These are phyloP conservation scores for Monascus purpureus DNA, from an alignment of 495 filamentous ascomycete genomes.

Conservation along the genomic window DNA sequence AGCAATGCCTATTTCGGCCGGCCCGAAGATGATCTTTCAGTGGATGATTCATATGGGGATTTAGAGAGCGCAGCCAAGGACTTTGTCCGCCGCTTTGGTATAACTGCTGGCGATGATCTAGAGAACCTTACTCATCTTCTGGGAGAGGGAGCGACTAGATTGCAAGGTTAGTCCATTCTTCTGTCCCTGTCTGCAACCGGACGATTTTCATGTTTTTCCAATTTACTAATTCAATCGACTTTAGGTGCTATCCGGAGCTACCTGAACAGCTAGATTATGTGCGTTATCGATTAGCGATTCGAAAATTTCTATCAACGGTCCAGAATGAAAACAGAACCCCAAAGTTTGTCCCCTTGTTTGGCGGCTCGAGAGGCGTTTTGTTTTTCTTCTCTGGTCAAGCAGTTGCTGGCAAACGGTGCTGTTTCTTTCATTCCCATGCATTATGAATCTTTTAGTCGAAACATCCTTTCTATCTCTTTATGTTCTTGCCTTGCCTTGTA, in stretches of 20 bases:
- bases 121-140: slow-evolving; percentile 72
- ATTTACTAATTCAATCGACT: slow-evolving; percentile 5
- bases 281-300: too few species aligned
- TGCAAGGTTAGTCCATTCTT: slow-evolving; percentile 49
- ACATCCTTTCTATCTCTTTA: too few species aligned
- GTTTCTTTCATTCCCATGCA: too few species aligned
- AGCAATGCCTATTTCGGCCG: slow-evolving; percentile 95
- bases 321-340: too few species aligned
- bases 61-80: slow-evolving; percentile 87
- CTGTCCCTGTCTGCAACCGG: not conserved
- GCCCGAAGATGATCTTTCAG: slow-evolving; percentile 53
- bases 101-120: slow-evolving; percentile 87
- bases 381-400: too few species aligned
- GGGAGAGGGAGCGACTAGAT: slow-evolving; percentile 68
- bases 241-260: slow-evolving; percentile 68
- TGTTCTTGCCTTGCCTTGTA: too few species aligned
- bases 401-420: not conserved
- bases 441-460: too few species aligned
- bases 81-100: slow-evolving; percentile 84
- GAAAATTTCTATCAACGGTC: too few species aligned
- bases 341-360: too few species aligned
- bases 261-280: slow-evolving; percentile 44
- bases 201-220: not conserved
- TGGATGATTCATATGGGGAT: slow-evolving; percentile 65
- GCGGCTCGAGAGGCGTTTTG: too few species aligned